phyloP scores from a whole-genome alignment of 768 basidiomycete genomes.

The Phanerodontia chrysosporium region DNA sequence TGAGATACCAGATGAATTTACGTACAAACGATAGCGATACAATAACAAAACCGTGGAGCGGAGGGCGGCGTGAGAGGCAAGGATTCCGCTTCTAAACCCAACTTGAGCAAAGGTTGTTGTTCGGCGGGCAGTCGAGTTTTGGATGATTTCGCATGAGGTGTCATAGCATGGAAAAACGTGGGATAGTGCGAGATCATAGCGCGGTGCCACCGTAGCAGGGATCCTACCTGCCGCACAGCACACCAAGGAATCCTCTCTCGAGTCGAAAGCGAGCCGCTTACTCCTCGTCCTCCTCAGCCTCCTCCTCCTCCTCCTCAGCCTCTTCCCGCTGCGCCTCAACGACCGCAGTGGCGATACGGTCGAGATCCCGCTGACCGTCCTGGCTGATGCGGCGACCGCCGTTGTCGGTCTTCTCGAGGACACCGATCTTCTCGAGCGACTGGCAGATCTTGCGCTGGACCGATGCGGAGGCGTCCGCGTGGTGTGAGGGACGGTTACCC shows the following conservation, averaged over 20 bases:
- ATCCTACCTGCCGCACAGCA: constrained; percentile 4
- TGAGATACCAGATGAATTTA: neutral
- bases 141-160: constrained; percentile 12
- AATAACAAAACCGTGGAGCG: neutral
- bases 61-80: neutral
- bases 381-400: constrained; percentile 95
- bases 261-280: constrained; percentile 2
- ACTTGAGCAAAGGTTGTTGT: neutral
- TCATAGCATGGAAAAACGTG: constrained; percentile 11
- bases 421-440: constrained; percentile 97
- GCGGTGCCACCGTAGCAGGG: constrained; percentile 4
- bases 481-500: constrained; percentile 95
- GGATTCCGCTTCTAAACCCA: neutral
- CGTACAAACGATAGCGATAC: constrained; percentile 8
- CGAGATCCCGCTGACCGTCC: constrained; percentile 94
- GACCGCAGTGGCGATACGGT: constrained; percentile 89
- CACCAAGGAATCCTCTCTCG: neutral
- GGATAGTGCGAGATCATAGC: constrained; percentile 13
- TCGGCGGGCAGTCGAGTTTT: constrained; percentile 5
- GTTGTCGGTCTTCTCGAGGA: constrained; percentile 88
- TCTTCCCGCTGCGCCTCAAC: constrained; percentile 74
- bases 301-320: constrained; percentile 72
- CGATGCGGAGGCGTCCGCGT: constrained; percentile 77
- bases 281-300: constrained; percentile 54
- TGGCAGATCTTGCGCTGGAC: constrained; percentile 97